Evolutionary conservation across 23 red algal genomes (phyloP).

Genomic region (Agarophyton chilense): DNA sequence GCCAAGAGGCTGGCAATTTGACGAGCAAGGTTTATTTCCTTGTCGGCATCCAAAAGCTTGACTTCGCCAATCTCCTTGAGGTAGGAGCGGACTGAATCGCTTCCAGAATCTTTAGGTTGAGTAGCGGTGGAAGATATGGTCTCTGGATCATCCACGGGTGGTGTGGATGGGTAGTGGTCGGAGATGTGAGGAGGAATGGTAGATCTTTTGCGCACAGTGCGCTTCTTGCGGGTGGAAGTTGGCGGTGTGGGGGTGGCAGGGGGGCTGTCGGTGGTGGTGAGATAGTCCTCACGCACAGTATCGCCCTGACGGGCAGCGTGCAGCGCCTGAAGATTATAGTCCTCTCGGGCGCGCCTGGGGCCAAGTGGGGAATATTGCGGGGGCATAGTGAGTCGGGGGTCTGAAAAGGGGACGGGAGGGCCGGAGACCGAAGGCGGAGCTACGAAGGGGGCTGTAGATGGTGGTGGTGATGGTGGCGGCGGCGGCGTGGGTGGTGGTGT

Average conservation of each 20-base stretch:
- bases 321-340: not conserved
- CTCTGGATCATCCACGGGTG: too few species aligned
- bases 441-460: too few species aligned
- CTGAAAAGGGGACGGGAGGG: not conserved
- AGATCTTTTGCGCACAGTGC: not conserved
- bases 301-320: not conserved
- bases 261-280: not conserved
- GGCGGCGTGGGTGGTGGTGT: too few species aligned
- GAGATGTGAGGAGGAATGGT: not conserved
- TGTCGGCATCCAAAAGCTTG: conserved; percentile 72
- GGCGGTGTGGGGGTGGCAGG: not conserved
- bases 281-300: not conserved
- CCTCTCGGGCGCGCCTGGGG: not conserved
- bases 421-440: not conserved
- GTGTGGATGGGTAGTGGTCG: not conserved
- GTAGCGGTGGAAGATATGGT: not conserved
- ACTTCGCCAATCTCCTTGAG: conserved; percentile 84
- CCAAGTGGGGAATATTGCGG: not conserved
- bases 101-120: not conserved
- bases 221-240: not conserved
- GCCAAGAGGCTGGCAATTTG: conserved; percentile 54
- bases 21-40: conserved; percentile 69
- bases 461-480: too few species aligned
- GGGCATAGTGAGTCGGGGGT: not conserved
- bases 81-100: conserved; percentile 70